Conservation (phyloP, 768 basidiomycete genomes). For the Boletus rex-veris region DNA sequence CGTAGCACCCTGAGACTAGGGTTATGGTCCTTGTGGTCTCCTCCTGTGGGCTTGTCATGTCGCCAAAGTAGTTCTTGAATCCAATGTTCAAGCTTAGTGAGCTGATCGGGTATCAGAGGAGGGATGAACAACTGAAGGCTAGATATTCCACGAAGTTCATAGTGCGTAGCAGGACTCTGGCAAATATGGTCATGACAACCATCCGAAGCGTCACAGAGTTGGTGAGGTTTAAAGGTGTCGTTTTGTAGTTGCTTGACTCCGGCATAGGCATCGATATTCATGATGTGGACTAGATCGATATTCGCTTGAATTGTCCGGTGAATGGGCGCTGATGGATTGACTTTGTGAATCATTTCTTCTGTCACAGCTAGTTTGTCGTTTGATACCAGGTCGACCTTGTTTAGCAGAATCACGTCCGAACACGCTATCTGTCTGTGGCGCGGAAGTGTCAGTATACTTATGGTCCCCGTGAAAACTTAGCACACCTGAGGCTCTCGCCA, state of each 20-base stretch:
- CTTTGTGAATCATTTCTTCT: constrained; percentile 58
- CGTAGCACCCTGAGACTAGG: constrained; percentile 62
- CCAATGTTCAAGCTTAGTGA: constrained; percentile 69
- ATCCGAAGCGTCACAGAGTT: constrained; percentile 31
- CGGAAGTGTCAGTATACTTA: background rate
- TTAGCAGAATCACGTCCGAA: constrained; percentile 87
- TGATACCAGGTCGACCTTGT: constrained; percentile 81
- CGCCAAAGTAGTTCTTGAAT: constrained; percentile 86
- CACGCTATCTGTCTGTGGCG: constrained; percentile 83
- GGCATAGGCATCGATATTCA: constrained; percentile 79
- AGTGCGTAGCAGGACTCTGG: constrained; percentile 44
- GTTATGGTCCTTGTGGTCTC: constrained; percentile 6
- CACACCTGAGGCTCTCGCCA: constrained; percentile 79
- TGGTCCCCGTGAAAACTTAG: background rate
- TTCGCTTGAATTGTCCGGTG: constrained; percentile 66
- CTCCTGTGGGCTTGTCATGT: constrained; percentile 44
- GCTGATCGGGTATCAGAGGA: constrained; percentile 43
- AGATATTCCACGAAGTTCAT: constrained; percentile 78
- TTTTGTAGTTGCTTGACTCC: constrained; percentile 36
- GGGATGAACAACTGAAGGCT: constrained; percentile 73
- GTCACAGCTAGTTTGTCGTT: constrained; percentile 42
- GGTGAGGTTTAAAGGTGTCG: constrained; percentile 26
- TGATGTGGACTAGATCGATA: constrained; percentile 72
- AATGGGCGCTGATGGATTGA: constrained; percentile 81
- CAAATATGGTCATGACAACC: constrained; percentile 32